Evolutionary conservation across 1,284 basidiomycete genomes (phyloP), one percentile per base, ranked within the genome.

Genomic region (Ceratobasidium sp.): DNA sequence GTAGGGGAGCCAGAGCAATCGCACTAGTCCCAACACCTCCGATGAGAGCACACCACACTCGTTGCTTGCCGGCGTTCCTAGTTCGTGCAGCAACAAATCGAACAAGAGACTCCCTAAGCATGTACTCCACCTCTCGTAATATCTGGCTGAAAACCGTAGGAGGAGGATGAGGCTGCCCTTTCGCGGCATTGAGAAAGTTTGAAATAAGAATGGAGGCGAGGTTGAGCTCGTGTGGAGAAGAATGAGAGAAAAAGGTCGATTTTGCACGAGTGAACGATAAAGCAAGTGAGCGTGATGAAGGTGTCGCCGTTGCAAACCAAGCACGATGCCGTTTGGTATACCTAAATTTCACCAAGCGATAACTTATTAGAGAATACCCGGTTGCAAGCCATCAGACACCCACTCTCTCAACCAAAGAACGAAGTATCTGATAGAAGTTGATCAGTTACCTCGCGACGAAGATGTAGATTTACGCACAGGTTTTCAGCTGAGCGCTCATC

Each of bases 211-310:
- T 63, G 23, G 66, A 64, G 9, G 79, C 46, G 18, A 80, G 61
- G 73, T 79, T 79, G 67, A 80, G 61, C 33, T 78, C 77, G 67
- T 76, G 78, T n/a, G 67, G 42, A 12, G 77, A 77, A 4, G 66
- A 75, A n/a, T 73, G 72, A 60, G 67, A 73, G 51, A 80, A 80
- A 70, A 80, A 80, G 7, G 79, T 80, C n/a, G 79, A 72, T n/a
- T 77, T 77, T 53, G 79, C 79, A 12, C 79, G 76, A 20, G 69
- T 73, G 49, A 78, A 80, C 0, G 56, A 77, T n/a, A 78, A 42
- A 0, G 77, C 77, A 20, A 80, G 73, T 58, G 73, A 76, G 23
- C 73, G 73, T 26, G 73, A 76, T n/a, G 46, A 51, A 20, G 51
- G 15, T 1, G 73, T 76, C 12, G 73, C 73, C 10, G 73, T 76